A percentile compares a stretch with the other conserved stretches of the same genome.
phyloP scores from a whole-genome alignment of 768 basidiomycete genomes.

The Boletus barrowsii region DNA sequence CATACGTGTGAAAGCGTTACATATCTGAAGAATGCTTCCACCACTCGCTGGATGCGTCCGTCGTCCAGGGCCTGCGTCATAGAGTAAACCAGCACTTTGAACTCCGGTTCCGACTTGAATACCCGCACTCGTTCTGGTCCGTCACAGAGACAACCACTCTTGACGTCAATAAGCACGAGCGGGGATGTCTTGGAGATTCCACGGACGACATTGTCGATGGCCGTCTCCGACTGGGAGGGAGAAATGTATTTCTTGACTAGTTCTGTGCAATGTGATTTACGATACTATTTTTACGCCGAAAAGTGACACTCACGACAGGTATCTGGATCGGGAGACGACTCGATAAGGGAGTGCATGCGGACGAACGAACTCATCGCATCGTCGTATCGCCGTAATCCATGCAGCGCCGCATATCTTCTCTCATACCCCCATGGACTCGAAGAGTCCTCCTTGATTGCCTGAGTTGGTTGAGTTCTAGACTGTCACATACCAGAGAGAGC shows the following conservation, averaged over 20 bases:
- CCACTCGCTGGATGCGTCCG: not conserved
- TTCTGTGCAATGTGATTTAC: not conserved
- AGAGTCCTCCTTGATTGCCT: slow-evolving; percentile 6
- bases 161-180: no score
- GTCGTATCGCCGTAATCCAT: not conserved
- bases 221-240: not conserved
- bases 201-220: not conserved
- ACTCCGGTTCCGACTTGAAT: not conserved
- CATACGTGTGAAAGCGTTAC: slow-evolving; percentile 9
- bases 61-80: no score
- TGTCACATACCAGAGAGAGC: no score
- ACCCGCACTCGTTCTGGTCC: no score
- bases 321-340: not conserved
- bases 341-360: not conserved
- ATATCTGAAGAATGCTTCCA: slow-evolving; percentile 1
- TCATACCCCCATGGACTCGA: not conserved
- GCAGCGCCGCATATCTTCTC: no score
- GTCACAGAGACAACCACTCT: no score
- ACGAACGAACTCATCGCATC: not conserved
- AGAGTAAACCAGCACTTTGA: slow-evolving; percentile 5
- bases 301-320: not conserved
- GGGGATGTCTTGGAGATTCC: not conserved
- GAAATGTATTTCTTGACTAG: not conserved
- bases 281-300: rapidly evolving
- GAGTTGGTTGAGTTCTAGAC: not conserved